Evolutionary conservation across 768 basidiomycete genomes (phyloP), one percentile per base, ranked within the genome.

Genomic region (Kwoniella bestiolae): DNA sequence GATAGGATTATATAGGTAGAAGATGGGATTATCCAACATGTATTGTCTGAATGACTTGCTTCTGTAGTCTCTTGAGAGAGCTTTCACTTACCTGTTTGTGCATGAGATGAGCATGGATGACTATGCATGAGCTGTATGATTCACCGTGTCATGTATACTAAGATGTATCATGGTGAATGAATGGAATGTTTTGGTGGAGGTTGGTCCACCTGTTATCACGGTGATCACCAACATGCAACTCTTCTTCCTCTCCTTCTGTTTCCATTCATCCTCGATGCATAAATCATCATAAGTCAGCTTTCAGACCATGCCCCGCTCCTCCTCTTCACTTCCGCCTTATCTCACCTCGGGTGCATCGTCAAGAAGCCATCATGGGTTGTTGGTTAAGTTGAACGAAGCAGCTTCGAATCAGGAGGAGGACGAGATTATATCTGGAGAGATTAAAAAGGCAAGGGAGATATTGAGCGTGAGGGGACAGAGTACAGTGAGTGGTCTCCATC

Each of bases 311-410:
- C 32, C 65, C 9, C 21, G 52, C 2, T 4, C 16, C 12, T 18
- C 52, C 3, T 5, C 56, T 25, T 2, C 63, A 3, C 44, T 78
- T 16, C 77, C 77, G 32, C 63, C 74, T 0, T 78, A 76, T 44
- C 56, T 78, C 25, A 74, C 65, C 25, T 78, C 77, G 5, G 77
- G 77, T 9, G 74, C 77, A 11, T 69, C 69, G 28, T 78, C 74
- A 7, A 25, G 77, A 50, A 60, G 72, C 0, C 77, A 78, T 63
- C 77, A 78, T 66, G 68, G 71, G 21, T 58, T 74, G 38, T 47
- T 78, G 16, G 71, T 69, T 21, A 64, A 53, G 41, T 66, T 78
- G 14, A 41, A 78, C 32, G 66, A 61, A 26, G 70, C 72, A 12
- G 26, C 14, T 18, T 73, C 69, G 4, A 29, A 21, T 5, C 67